These are phyloP conservation scores for Pelargonium citronellum DNA, from an alignment of 441 rosid genomes.

Conservation along the genomic window DNA sequence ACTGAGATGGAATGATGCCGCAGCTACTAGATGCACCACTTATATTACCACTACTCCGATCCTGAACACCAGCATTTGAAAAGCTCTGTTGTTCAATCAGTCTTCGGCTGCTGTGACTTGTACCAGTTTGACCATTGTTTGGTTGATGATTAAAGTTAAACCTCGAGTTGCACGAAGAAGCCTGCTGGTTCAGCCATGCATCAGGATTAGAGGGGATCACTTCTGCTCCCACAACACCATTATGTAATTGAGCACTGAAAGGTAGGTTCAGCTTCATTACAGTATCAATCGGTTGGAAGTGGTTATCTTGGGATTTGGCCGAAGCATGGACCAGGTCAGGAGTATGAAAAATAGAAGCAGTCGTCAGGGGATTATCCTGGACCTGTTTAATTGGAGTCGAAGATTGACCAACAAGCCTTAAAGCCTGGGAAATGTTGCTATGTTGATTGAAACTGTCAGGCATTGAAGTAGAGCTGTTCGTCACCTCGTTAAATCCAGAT, in stretches of 20 bases:
- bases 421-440: constrained; percentile 35
- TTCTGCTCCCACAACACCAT: constrained; percentile 35
- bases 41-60: constrained; percentile 19
- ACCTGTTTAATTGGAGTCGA: constrained; percentile 26
- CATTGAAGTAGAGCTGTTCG: constrained; percentile 27
- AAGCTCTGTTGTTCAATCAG: constrained; percentile 36
- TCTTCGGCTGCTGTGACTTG: constrained; percentile 27
- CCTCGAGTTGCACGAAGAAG: constrained; percentile 30
- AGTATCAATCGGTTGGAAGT: constrained; percentile 19
- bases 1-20: constrained; percentile 4
- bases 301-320: constrained; percentile 21
- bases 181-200: constrained; percentile 42
- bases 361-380: constrained; percentile 27
- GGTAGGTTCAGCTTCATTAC: constrained; percentile 23
- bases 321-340: constrained; percentile 18
- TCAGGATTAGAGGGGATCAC: constrained; percentile 36
- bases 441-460: constrained; percentile 35
- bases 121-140: constrained; percentile 21
- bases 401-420: constrained; percentile 31
- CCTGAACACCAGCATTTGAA: constrained; percentile 24
- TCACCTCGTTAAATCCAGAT: constrained; percentile 31
- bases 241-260: constrained; percentile 22
- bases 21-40: constrained; percentile 19
- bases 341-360: constrained; percentile 23
- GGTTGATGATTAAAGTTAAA: constrained; percentile 29